Base-by-base conservation (phyloP, 208 protist species). In the Acanthamoeba royreba region DNA sequence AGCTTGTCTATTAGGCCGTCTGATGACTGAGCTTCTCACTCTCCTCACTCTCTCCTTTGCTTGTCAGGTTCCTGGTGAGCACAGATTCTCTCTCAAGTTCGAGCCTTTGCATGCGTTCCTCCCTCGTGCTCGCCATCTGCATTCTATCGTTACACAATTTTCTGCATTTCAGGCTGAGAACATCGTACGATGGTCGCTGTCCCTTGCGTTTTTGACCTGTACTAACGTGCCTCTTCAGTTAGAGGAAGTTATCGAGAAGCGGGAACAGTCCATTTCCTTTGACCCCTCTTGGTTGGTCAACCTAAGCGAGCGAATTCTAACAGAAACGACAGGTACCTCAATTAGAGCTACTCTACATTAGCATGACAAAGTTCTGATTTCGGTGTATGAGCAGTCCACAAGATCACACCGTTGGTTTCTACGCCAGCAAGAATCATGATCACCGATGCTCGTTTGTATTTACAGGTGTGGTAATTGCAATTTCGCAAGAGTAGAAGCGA, bases 381-480 rank as follows among this genome's bases (percentile, higher is more conserved):
- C n/a, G 22, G n/a, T 61, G 22, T n/a, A 28, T 61, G 19, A 28
- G n/a, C 53, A 61, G 53, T 61, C n/a, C n/a, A 28, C n/a, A 61
- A 61, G 19, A 61, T 61, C n/a, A 92, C 94, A 33, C 95, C 95
- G 25, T 43, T 96, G 3, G 22, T 58, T 1, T 42, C 58, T 7
- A 93, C 45, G 0, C 94, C 49, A 40, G 95, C 93, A 43, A 43
- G 83, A 4, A 43, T 96, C n/a, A 9, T 95, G 9, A 17, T 96
- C 15, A 96, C 95, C 7, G 58, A 94, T 43, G 19, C 35, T n/a
- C 28, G 40, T 5, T 49, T 96, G 15, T 96, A 96, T 74, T 97
- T 98, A 42, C 97, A 98, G 72, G 53, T 61, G n/a, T n/a, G n/a
- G n/a, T n/a, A n/a, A n/a, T n/a, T n/a, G n/a, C n/a, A n/a, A n/a